Evolutionary conservation across 306 rosid species (phyloP).

Genomic region (Medicago lupulina): DNA sequence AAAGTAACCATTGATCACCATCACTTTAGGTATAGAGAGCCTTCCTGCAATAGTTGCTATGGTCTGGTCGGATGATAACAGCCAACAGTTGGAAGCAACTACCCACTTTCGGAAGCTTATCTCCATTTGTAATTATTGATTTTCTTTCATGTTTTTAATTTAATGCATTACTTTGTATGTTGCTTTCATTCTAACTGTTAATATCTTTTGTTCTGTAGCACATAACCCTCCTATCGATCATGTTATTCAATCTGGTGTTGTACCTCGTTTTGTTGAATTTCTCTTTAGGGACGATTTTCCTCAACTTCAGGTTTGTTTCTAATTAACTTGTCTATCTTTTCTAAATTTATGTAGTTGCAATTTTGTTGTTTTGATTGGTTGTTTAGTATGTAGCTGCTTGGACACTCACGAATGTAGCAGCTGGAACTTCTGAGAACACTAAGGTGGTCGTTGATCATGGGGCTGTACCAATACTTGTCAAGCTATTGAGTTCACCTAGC

Average conservation of each 20-base stretch:
- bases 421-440: constrained; percentile 90
- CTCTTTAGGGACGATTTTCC: constrained; percentile 87
- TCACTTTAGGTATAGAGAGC: no score
- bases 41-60: constrained; percentile 56
- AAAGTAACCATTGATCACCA: no score
- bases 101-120: constrained; percentile 88
- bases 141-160: not conserved
- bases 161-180: not conserved
- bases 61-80: constrained; percentile 68
- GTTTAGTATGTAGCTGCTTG: constrained; percentile 91
- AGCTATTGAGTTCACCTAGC: constrained; percentile 85
- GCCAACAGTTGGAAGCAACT: constrained; percentile 79
- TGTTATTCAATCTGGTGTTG: constrained; percentile 90
- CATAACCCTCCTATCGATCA: constrained; percentile 93
- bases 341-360: not conserved
- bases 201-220: constrained; percentile 41
- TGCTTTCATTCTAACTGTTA: no score
- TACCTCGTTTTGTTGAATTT: constrained; percentile 87
- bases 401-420: constrained; percentile 94
- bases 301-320: constrained; percentile 72
- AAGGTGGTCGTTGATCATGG: constrained; percentile 93
- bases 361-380: constrained; percentile 16
- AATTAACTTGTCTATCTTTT: not conserved
- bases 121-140: constrained; percentile 63
- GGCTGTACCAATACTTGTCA: constrained; percentile 88